Evolutionary conservation across 2,329 filamentous ascomycete genomes (phyloP).

Genomic region (Epichloe glyceriae): DNA sequence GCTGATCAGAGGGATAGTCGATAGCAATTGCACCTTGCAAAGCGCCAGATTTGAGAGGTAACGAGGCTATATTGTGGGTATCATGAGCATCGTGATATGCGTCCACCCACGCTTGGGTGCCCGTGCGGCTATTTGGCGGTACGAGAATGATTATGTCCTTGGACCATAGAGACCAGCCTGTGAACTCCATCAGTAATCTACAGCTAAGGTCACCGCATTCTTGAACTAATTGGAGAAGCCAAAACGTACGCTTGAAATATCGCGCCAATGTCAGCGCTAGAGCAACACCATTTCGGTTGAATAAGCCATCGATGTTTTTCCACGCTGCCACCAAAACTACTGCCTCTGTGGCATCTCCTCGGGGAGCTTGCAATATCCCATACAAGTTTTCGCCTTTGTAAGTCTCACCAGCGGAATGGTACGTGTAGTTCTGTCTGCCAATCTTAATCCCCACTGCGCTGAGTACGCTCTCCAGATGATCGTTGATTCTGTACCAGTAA

Average conservation of each 20-base stretch:
- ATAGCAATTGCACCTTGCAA: slow-evolving; percentile 88
- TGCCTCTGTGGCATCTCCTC: slow-evolving; percentile 92
- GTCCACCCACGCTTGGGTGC: slow-evolving; percentile 93
- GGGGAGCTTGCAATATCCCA: slow-evolving; percentile 80
- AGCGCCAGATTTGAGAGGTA: slow-evolving; percentile 84
- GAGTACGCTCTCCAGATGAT: slow-evolving; percentile 64
- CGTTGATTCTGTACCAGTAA: slow-evolving; percentile 38
- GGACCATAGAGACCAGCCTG: slow-evolving; percentile 92
- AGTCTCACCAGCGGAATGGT: slow-evolving; percentile 60
- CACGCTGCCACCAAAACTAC: slow-evolving; percentile 86
- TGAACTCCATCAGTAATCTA: slow-evolving; percentile 9
- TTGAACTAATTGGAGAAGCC: neutral
- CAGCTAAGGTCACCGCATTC: neutral
- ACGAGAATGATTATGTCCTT: slow-evolving; percentile 95
- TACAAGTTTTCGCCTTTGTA: slow-evolving; percentile 84
- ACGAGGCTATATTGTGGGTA: slow-evolving; percentile 52
- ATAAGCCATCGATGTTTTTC: slow-evolving; percentile 63
- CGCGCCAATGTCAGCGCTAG: slow-evolving; percentile 75
- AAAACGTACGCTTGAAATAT: slow-evolving; percentile 69
- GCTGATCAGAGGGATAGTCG: slow-evolving; percentile 75
- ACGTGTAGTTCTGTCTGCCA: slow-evolving; percentile 78
- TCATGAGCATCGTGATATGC: slow-evolving; percentile 90
- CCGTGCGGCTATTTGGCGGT: slow-evolving; percentile 76
- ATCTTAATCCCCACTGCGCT: slow-evolving; percentile 72
- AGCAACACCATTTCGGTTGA: slow-evolving; percentile 80